These are phyloP conservation scores for Leishmania major DNA, from an alignment of 208 protist species.

Conservation along the genomic window DNA sequence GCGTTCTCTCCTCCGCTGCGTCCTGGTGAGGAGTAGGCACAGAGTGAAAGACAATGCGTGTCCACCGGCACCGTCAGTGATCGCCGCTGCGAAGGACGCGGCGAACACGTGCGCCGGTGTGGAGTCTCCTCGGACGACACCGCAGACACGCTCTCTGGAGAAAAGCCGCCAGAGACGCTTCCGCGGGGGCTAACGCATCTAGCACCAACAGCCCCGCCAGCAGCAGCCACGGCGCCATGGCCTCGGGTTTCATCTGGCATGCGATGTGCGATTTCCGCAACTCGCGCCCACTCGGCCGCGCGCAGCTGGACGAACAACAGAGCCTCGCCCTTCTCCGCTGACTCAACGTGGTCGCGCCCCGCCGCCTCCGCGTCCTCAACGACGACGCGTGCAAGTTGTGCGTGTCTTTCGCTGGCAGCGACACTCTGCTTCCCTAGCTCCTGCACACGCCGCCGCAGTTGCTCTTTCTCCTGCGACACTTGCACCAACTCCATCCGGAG, in stretches of 20 bases:
- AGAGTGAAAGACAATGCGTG: constrained; percentile 10
- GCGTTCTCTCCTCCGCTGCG: background rate
- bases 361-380: constrained; percentile 10
- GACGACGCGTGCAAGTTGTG: background rate
- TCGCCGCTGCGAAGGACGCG: constrained; percentile 21
- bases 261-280: background rate
- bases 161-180: background rate
- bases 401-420: background rate
- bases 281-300: background rate
- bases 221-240: background rate
- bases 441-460: constrained; percentile 16
- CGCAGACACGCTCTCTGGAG: constrained; percentile 5
- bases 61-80: constrained; percentile 8
- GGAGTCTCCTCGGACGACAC: constrained; percentile 17
- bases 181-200: background rate
- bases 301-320: background rate
- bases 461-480: constrained; percentile 13
- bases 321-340: background rate
- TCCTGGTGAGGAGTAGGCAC: background rate
- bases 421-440: background rate
- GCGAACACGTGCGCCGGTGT: constrained; percentile 16
- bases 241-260: background rate
- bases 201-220: background rate
- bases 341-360: background rate
- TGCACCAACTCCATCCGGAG: constrained; percentile 24